Percentiles rank a stretch among this genome's conserved stretches.
These are phyloP conservation scores for Porcisia deanei DNA, from an alignment of 208 protist genomes.

Conservation along the genomic window DNA sequence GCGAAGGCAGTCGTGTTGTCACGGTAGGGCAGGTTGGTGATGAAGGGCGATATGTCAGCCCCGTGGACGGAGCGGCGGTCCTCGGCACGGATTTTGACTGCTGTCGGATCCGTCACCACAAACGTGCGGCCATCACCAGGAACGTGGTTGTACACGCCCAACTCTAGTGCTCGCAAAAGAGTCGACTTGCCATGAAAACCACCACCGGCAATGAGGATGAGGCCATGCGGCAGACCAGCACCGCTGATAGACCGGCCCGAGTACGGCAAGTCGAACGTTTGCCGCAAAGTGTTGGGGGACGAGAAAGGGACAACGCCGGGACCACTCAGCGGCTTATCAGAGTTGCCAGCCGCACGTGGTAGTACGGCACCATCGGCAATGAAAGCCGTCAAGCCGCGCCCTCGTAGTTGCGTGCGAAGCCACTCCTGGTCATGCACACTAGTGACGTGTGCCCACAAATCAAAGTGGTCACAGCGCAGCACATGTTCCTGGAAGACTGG, in stretches of 20 bases:
- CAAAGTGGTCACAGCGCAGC: conserved; percentile 22
- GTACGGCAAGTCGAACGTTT: conserved; percentile 76
- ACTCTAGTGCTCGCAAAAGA: conserved; percentile 88
- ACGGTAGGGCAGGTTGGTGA: conserved; percentile 86
- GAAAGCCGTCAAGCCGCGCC: conserved; percentile 79
- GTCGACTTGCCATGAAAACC: conserved; percentile 97
- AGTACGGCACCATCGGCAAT: conserved; percentile 92
- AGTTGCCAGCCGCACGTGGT: conserved; percentile 84
- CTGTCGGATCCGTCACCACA: conserved; percentile 81
- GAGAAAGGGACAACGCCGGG: conserved; percentile 67
- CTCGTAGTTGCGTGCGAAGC: conserved; percentile 63
- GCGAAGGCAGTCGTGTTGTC: conserved; percentile 69
- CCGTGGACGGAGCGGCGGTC: conserved; percentile 86
- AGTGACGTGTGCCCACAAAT: conserved; percentile 68
- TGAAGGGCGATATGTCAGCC: conserved; percentile 95
- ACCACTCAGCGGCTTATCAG: conserved; percentile 73
- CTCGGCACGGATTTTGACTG: conserved; percentile 94
- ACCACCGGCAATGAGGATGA: conserved; percentile 95
- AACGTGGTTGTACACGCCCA: conserved; percentile 95
- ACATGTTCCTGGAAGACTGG: conserved; percentile 35
- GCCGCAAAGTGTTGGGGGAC: conserved; percentile 65
- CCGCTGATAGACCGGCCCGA: conserved; percentile 55
- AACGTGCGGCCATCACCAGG: conserved; percentile 92
- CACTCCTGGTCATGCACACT: conserved; percentile 89
- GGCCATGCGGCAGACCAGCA: conserved; percentile 90